A percentile compares a stretch with the other conserved stretches of the same genome.
phyloP scores from a whole-genome alignment of 2,329 filamentous ascomycete genomes.

The Beauveria medogensis region DNA sequence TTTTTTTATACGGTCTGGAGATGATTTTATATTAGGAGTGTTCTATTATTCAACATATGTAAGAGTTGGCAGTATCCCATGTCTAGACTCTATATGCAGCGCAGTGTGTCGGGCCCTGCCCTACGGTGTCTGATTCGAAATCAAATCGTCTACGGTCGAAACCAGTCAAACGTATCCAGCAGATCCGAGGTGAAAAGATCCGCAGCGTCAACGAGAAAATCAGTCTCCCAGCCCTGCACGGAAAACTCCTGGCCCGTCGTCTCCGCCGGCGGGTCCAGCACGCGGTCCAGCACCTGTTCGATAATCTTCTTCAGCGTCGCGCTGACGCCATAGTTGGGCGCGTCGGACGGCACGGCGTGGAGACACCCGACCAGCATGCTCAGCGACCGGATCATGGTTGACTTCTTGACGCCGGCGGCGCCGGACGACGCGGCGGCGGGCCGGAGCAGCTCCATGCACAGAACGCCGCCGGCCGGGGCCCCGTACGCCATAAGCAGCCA shows the following conservation, averaged over 20 bases:
- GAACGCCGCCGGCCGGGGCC: constrained; percentile 38
- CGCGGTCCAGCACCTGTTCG: constrained; percentile 40
- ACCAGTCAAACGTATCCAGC: constrained; percentile 42
- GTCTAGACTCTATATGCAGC: not conserved
- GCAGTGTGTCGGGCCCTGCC: not conserved
- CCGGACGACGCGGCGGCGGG: constrained; percentile 17
- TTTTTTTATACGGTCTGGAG: too few relatives aligned
- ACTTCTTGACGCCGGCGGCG: constrained; percentile 30
- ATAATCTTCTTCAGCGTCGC: constrained; percentile 35
- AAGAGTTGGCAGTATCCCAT: not conserved
- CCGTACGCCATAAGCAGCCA: constrained; percentile 43
- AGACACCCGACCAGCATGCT: constrained; percentile 42
- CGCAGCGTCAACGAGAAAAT: constrained; percentile 23
- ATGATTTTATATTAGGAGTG: too few relatives aligned
- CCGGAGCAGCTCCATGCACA: constrained; percentile 40
- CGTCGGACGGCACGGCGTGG: constrained; percentile 37
- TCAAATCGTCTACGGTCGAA: constrained; percentile 19
- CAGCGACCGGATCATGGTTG: constrained; percentile 41
- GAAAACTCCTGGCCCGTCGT: constrained; percentile 2
- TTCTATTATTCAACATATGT: not conserved
- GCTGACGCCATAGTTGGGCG: constrained; percentile 39
- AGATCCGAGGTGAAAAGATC: constrained; percentile 38
- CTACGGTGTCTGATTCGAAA: not conserved
- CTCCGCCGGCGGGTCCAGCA: constrained; percentile 29
- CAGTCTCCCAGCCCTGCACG: constrained; percentile 15